Evolutionary conservation across 441 rosid species (phyloP), one percentile per base, ranked within the genome.

Genomic region (Viola pubescens): DNA sequence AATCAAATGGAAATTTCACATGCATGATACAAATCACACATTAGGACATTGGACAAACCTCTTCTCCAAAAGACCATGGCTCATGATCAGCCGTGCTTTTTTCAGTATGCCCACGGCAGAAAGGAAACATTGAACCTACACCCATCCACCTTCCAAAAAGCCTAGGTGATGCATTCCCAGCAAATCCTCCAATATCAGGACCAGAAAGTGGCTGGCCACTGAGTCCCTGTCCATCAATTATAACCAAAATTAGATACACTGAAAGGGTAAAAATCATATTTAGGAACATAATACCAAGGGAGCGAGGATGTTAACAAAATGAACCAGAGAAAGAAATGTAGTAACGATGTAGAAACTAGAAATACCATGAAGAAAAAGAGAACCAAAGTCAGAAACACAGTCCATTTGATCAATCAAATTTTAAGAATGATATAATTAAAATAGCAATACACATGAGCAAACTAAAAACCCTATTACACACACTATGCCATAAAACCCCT

Each of bases 91-190:
- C 68, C 48, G 97, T 85, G 59, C 69, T 86, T 7, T 58, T 71
- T 80, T 86, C 95, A 55, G 94, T 67, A 77, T 94, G 99, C 8
- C 94, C 97, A 65, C 96, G 97, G 51, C 94, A 85, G 65, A 94
- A 94, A n/a, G 99, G 97, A 72, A 89, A 88, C 95, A 94, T 77
- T 48, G 99, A 85, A 60, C 96, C 99, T 38, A 94, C 37, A 7
- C 95, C 99, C 99, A 94, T 85, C 99, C 97, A 94, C 65, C 94
- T 79, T 62, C 94, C 99, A 66, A 88, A 94, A 57, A 94, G 83
- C 72, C 77, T 85, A 4, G 99, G 91, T 37, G 96, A 75, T 26
- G 99, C 96, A 79, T 94, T 89, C 63, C 94, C 99, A 51, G 64
- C 88, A 76, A 81, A 90, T 53, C 99, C 99, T 74, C 99, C 99